A percentile compares a stretch with the other conserved stretches of the same genome.
Conservation (phyloP, 2,329 filamentous ascomycete genomes). For the Stagonosporopsis tanaceti region DNA sequence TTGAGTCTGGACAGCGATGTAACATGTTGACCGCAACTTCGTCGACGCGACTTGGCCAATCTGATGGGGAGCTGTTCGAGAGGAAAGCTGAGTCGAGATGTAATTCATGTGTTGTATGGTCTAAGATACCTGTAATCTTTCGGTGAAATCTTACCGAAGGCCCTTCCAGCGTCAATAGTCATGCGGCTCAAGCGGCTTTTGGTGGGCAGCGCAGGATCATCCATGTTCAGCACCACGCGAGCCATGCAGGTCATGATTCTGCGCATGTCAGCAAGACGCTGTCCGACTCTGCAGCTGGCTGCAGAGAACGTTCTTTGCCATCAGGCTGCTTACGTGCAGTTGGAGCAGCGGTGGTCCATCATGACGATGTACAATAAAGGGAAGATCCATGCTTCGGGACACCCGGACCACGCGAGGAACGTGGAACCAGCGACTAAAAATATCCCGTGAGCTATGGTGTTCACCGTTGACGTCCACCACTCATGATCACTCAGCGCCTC, state of each 20-base stretch:
- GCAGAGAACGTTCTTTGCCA: background rate
- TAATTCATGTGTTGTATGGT: background rate
- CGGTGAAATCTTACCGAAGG: slow-evolving; percentile 12
- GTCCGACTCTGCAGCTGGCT: slow-evolving; percentile 3
- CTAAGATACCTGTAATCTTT: background rate
- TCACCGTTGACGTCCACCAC: slow-evolving; percentile 5
- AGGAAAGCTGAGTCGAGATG: background rate
- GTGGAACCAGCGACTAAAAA: slow-evolving; percentile 25
- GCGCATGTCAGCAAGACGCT: slow-evolving; percentile 13
- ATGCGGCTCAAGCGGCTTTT: slow-evolving; percentile 16
- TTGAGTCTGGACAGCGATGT: background rate
- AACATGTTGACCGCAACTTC: slow-evolving; percentile 8
- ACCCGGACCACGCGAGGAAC: slow-evolving; percentile 33
- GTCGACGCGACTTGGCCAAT: background rate
- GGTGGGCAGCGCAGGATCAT: slow-evolving; percentile 14
- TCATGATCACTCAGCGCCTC: slow-evolving; percentile 14
- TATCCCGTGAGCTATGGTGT: slow-evolving; percentile 16
- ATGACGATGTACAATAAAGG: background rate
- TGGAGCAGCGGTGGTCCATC: slow-evolving; percentile 5
- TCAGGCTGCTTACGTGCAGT: slow-evolving; percentile 2
- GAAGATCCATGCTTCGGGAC: slow-evolving; percentile 30
- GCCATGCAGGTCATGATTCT: slow-evolving; percentile 20
- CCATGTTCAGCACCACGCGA: slow-evolving; percentile 15
- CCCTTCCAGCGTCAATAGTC: background rate
- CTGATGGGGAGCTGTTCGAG: background rate